Evolutionary conservation across 179 eudicot species (phyloP).

Genomic region (Spergularia azorica): DNA sequence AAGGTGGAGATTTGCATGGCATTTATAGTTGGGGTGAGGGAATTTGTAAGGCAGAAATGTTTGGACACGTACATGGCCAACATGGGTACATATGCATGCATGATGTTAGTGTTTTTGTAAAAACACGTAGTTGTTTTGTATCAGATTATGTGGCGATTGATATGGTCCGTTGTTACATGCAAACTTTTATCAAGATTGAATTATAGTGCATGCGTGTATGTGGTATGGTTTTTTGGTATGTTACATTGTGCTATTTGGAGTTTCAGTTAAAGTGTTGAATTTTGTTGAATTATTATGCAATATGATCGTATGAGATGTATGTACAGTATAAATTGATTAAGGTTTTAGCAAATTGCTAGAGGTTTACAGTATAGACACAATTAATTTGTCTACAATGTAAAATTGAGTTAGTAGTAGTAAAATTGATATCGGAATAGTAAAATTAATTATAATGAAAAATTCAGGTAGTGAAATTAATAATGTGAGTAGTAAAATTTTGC

Average conservation of each 20-base stretch:
- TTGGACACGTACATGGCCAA: constrained; percentile 18
- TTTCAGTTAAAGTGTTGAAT: too few species aligned
- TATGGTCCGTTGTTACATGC: constrained; percentile 21
- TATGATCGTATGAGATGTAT: too few species aligned
- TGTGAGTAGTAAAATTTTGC: too few species aligned
- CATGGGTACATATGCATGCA: not conserved
- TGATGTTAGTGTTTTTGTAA: constrained; percentile 14
- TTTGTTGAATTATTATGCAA: too few species aligned
- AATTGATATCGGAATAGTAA: too few species aligned
- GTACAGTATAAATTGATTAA: too few species aligned
- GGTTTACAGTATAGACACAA: too few species aligned
- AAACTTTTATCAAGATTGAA: not conserved
- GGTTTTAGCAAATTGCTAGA: too few species aligned
- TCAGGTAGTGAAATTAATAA: too few species aligned
- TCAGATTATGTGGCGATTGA: constrained; percentile 37
- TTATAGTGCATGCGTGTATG: constrained; percentile 1
- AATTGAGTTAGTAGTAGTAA: too few species aligned
- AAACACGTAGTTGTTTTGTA: constrained; percentile 27
- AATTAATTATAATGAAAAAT: too few species aligned
- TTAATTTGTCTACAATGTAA: too few species aligned
- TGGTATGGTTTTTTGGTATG: constrained; percentile 3
- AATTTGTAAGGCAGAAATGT: not conserved
- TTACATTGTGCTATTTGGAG: not conserved
- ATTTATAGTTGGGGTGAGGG: constrained; percentile 16
- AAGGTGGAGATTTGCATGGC: not conserved